Conservation (phyloP, 2,329 filamentous ascomycete genomes). For the Apiospora aurea region DNA sequence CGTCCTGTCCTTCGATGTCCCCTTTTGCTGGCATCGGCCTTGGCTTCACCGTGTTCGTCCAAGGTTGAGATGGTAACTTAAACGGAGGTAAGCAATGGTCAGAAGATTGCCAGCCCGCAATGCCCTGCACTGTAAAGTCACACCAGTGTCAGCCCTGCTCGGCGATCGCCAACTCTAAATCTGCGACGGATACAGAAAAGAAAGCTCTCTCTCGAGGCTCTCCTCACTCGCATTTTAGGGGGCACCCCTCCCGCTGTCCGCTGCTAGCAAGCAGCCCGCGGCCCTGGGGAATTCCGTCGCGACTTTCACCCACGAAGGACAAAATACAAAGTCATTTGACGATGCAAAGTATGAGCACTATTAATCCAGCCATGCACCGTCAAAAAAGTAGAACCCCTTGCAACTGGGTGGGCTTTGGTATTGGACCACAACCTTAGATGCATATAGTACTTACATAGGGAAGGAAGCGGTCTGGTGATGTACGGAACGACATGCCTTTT, state of each 20-base stretch:
- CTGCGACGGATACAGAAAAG: neutral
- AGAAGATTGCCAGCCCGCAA: neutral
- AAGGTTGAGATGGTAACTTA: constrained; percentile 5
- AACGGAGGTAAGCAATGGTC: neutral
- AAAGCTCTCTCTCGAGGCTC: neutral
- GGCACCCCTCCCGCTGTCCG: neutral
- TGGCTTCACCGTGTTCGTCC: neutral
- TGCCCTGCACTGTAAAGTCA: constrained; percentile 3
- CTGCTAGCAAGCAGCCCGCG: neutral
- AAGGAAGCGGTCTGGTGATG: constrained; percentile 1
- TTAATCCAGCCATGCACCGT: neutral
- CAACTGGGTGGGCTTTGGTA: constrained; percentile 20
- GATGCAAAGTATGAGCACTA: constrained; percentile 5
- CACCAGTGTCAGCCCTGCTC: constrained; percentile 4
- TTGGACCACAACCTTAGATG: constrained; percentile 19
- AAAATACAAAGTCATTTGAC: constrained; percentile 16
- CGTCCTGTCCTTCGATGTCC: neutral
- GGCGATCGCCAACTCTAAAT: constrained; percentile 11
- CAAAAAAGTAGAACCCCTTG: constrained; percentile 20
- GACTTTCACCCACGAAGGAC: neutral
- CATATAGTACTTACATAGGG: constrained; percentile 4
- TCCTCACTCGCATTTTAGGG: neutral
- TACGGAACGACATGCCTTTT: constrained; percentile 17
- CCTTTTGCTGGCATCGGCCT: neutral
- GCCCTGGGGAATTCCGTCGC: constrained; percentile 4